Base-by-base conservation (phyloP, 495 filamentous ascomycete species). In the Penicillium herquei region DNA sequence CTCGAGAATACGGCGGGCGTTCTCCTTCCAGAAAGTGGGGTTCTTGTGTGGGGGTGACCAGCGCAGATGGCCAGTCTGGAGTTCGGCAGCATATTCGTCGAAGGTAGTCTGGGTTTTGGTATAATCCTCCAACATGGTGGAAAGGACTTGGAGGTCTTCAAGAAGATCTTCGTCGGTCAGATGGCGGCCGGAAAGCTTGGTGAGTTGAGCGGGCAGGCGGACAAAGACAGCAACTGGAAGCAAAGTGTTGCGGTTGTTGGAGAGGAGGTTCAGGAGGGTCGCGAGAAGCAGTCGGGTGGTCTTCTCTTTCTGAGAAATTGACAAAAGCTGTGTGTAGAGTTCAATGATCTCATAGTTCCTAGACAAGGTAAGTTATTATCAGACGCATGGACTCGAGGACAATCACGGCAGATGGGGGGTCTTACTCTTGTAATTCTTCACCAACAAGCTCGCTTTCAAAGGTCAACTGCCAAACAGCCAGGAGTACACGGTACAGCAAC, bases 21-120 rank as follows among this genome's bases (percentile, higher is more conserved):
- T 96, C 56, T 97, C 94, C 45, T 84, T 85, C 94, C 94, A 98
- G 78, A 98, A 98, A 14, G 83, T 81, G 14, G 84, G 78, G 73
- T 89, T 92, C 61, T 91, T 89, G 69, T 98, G 94, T 3, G 95
- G 93, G 35, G 94, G 95, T 8, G 89, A 93, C 94, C 94, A 98
- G 62, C 91, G 86, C 39, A 98, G 81, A 68, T 96, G 92, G 35
- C 94, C 93, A 5, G 89, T 85, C 47, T 89, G 83, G 34, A 98
- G 77, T 73, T 98, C 94, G 41, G 88, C 87, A 11, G 91, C 88
- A 70, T 98, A 98, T 67, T 96, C 87, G 71, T 96, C 93, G 61
- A 98, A 95, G 0, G 93, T 98, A 6, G 95, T 98, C 75, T 97
- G 95, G 37, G 90, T 94, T 68, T 90, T 91, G 58, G 92, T 93